Percentiles rank a stretch among this genome's conserved stretches.
Conservation (phyloP, 345 rosid species). For the Brassica incana region DNA sequence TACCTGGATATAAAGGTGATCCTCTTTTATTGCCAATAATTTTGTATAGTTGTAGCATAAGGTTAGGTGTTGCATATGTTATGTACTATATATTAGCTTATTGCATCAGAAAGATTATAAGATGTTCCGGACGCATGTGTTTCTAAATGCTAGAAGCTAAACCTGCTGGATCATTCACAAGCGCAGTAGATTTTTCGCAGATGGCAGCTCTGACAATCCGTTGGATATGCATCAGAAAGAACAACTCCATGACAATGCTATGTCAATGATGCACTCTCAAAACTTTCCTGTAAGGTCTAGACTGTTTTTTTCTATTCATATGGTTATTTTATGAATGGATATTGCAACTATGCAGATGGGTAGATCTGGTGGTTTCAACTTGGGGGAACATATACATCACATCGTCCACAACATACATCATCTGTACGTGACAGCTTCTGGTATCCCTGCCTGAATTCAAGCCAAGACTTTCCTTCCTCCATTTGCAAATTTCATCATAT, state of each 20-base stretch:
- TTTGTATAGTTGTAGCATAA: neutral
- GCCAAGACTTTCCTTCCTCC: too few species aligned
- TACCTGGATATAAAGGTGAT: slow-evolving; percentile 96
- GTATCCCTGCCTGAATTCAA: too few species aligned
- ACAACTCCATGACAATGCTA: slow-evolving; percentile 85
- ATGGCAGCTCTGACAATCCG: slow-evolving; percentile 85
- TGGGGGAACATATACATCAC: slow-evolving; percentile 84
- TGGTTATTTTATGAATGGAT: too few species aligned
- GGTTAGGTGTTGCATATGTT: slow-evolving; percentile 10
- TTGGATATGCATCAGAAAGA: slow-evolving; percentile 98
- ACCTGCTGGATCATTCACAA: slow-evolving; percentile 39
- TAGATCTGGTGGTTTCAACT: slow-evolving; percentile 88
- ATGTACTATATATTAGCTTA: slow-evolving; percentile 38
- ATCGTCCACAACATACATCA: slow-evolving; percentile 80
- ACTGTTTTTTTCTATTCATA: slow-evolving; percentile 6
- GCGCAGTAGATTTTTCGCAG: slow-evolving; percentile 57
- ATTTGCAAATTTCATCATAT: too few species aligned
- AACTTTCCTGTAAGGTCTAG: slow-evolving; percentile 79
- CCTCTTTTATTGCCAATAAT: slow-evolving; percentile 7
- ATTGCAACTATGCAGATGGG: slow-evolving; percentile 60
- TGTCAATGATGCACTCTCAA: slow-evolving; percentile 98
- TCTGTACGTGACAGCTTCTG: too few species aligned
- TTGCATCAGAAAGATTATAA: slow-evolving; percentile 28
- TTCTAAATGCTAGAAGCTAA: slow-evolving; percentile 20
- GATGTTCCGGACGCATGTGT: neutral